A percentile compares a stretch with the other conserved stretches of the same genome.
Evolutionary conservation across 2,329 filamentous ascomycete genomes (phyloP).

Genomic region (Botrytis porri): DNA sequence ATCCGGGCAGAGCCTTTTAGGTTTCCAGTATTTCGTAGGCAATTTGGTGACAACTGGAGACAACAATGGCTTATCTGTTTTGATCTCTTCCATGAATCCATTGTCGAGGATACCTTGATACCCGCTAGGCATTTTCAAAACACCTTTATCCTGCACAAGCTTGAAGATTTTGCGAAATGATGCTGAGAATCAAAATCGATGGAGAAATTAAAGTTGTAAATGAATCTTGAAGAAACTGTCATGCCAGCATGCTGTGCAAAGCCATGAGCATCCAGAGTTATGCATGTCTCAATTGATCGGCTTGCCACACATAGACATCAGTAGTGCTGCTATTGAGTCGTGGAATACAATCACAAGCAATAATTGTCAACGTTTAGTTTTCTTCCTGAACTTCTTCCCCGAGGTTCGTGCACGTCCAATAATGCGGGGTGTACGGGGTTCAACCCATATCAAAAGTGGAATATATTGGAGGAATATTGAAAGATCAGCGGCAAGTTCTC

Average conservation of each 20-base stretch:
- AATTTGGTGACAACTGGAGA: not conserved
- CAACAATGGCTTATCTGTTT: constrained; percentile 12
- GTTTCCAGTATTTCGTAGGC: not conserved
- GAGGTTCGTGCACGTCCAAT: constrained; percentile 8
- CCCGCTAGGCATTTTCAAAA: constrained; percentile 10
- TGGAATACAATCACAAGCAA: constrained; percentile 9
- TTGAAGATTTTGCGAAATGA: not conserved
- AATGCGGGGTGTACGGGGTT: constrained; percentile 10
- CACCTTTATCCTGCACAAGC: not conserved
- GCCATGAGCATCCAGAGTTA: not conserved
- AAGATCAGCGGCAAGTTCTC: not conserved
- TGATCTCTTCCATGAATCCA: constrained; percentile 14
- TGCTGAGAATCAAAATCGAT: not conserved
- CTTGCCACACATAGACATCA: not conserved
- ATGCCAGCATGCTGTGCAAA: not conserved
- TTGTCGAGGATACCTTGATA: constrained; percentile 18
- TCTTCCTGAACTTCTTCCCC: not conserved
- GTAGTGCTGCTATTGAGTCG: constrained; percentile 1
- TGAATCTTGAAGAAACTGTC: not conserved
- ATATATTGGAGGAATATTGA: not conserved
- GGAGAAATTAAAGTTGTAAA: not conserved
- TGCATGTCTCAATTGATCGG: not conserved
- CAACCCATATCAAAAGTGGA: not conserved
- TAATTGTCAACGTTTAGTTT: not conserved
- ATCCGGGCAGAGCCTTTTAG: constrained; percentile 17